phyloP scores from a whole-genome alignment of 1,284 basidiomycete genomes.

The Taiwanofungus camphoratus region DNA sequence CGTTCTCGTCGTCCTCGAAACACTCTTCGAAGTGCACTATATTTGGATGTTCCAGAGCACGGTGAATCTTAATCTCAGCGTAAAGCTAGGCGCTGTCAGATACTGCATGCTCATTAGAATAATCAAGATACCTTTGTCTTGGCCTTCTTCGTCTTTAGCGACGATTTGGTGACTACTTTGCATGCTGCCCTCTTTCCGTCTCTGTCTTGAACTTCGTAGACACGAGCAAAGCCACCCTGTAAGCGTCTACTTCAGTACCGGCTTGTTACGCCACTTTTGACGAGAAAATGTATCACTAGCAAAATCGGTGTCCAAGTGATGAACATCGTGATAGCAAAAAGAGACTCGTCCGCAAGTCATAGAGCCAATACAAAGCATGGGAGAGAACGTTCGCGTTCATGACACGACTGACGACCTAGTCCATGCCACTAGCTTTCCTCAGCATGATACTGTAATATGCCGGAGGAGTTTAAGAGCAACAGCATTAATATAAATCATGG shows the following conservation, averaged over 20 bases:
- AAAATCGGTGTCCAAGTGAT: too few relatives aligned
- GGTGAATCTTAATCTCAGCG: conserved; percentile 98
- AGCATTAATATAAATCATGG: too few relatives aligned
- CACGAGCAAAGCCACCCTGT: conserved; percentile 86
- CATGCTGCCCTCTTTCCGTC: conserved; percentile 68
- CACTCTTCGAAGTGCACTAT: conserved; percentile 92
- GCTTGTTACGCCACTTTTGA: too few relatives aligned
- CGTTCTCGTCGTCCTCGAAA: conserved; percentile 93
- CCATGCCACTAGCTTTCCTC: neutral
- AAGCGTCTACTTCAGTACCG: too few relatives aligned
- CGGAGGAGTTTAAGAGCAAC: too few relatives aligned
- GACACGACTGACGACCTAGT: neutral
- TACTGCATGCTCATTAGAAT: neutral
- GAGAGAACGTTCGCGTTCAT: too few relatives aligned
- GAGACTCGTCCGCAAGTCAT: too few relatives aligned
- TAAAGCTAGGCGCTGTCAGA: conserved; percentile 58
- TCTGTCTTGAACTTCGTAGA: conserved; percentile 80
- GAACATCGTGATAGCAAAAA: too few relatives aligned
- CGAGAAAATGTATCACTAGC: too few relatives aligned
- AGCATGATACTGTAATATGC: too few relatives aligned
- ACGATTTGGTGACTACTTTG: conserved; percentile 82
- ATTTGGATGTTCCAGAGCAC: conserved; percentile 87
- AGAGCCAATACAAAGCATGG: too few relatives aligned
- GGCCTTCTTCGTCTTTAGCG: conserved; percentile 85
- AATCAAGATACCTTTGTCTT: conserved; percentile 73